phyloP scores from a whole-genome alignment of 31 red algal genomes.

The Odonthalia washingtoniensis region DNA sequence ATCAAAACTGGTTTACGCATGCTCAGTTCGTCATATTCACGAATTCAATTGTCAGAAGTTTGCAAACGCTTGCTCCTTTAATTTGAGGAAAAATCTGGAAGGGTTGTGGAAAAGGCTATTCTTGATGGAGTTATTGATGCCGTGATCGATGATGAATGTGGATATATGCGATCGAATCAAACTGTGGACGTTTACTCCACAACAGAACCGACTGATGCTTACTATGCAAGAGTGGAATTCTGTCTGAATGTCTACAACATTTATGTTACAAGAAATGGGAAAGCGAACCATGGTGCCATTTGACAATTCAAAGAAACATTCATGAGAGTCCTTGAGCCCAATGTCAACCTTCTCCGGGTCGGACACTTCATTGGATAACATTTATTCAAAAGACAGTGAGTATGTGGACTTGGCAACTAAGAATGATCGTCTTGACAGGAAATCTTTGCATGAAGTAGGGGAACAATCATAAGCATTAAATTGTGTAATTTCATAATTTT shows the following conservation, averaged over 20 bases:
- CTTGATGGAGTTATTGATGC: conserved; percentile 96
- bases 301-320: conserved; percentile 77
- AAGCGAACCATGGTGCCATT: conserved; percentile 94
- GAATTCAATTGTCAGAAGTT: conserved; percentile 87
- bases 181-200: conserved; percentile 86
- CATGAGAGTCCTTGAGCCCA: no score
- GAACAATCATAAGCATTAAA: no score
- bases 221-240: conserved; percentile 91
- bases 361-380: no score
- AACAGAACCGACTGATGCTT: conserved; percentile 83
- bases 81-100: conserved; percentile 75
- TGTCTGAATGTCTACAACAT: conserved; percentile 96
- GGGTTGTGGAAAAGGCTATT: conserved; percentile 96
- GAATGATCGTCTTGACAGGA: no score
- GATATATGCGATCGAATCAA: conserved; percentile 78
- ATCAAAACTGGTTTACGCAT: conserved; percentile 96
- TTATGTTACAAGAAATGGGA: conserved; percentile 90
- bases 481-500: no score
- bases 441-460: no score
- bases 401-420: no score
- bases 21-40: conserved; percentile 86
- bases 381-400: no score
- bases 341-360: no score
- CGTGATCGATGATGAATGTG: no score
- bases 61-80: conserved; percentile 76